Conservation (phyloP, 805 yeast genomes). For the Candida ficus region DNA sequence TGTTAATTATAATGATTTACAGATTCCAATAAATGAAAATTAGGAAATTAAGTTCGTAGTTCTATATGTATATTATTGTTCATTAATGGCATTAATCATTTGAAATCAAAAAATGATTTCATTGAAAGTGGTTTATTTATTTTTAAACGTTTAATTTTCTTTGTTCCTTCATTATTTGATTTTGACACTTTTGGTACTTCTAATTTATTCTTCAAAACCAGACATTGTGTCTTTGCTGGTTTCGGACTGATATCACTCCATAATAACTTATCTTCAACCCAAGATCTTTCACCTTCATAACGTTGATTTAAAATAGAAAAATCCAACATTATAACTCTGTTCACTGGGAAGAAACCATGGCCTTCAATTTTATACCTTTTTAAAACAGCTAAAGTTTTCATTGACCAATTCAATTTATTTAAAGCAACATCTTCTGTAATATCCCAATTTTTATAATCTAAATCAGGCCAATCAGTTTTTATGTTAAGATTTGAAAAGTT, state of each 20-base stretch:
- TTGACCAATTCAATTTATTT: conserved; percentile 16
- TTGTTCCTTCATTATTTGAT: not conserved
- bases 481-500: conserved; percentile 6
- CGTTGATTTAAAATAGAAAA: conserved; percentile 15
- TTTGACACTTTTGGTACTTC: not conserved
- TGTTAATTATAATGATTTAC: not conserved
- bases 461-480: conserved; percentile 13
- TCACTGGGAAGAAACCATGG: conserved; percentile 4
- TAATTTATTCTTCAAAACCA: conserved; percentile 12
- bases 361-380: conserved; percentile 7
- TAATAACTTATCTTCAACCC: conserved; percentile 12
- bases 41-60: not conserved
- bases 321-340: conserved; percentile 12
- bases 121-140: conserved; percentile 7
- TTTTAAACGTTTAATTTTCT: conserved; percentile 5
- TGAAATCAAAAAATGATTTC: conserved; percentile 21
- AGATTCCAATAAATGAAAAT: conserved; percentile 1
- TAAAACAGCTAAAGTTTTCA: conserved; percentile 14
- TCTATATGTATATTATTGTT: no score
- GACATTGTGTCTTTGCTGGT: conserved; percentile 8
- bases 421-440: conserved; percentile 5
- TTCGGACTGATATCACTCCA: conserved; percentile 6
- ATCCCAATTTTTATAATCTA: conserved; percentile 18
- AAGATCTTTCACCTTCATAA: not conserved
- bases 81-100: not conserved